Conservation (phyloP, 768 basidiomycete genomes). For the Cubamyces lactineus region DNA sequence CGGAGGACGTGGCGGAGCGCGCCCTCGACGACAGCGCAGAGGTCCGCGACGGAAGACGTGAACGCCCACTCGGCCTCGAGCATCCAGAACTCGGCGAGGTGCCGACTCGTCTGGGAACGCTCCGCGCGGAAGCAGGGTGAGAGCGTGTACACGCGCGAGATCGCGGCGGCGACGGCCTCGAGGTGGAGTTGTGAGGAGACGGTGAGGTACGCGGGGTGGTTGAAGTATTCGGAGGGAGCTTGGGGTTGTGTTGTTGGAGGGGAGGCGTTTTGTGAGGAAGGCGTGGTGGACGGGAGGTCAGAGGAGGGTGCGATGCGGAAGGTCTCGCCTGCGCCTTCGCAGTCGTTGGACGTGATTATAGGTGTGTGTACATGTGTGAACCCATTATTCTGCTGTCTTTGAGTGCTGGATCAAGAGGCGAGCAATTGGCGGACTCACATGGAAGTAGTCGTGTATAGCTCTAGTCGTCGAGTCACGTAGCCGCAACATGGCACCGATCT, state of each 20-base stretch:
- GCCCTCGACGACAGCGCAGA: conserved; percentile 62
- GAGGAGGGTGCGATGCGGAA: conserved; percentile 64
- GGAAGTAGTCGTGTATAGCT: conserved; percentile 68
- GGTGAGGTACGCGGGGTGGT: conserved; percentile 78
- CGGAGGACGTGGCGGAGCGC: conserved; percentile 48
- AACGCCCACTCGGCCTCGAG: conserved; percentile 93
- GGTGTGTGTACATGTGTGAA: conserved; percentile 85
- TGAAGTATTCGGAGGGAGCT: conserved; percentile 65
- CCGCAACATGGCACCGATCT: conserved; percentile 74
- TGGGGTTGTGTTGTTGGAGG: conserved; percentile 19
- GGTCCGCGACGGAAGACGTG: conserved; percentile 45
- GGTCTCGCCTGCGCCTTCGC: conserved; percentile 94
- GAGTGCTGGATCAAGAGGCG: background rate
- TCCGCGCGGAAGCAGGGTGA: conserved; percentile 96
- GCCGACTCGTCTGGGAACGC: conserved; percentile 82
- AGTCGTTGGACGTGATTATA: conserved; percentile 87
- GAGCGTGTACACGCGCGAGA: conserved; percentile 88
- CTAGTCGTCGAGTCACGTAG: conserved; percentile 62
- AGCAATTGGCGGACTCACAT: conserved; percentile 48
- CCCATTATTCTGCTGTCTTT: conserved; percentile 43
- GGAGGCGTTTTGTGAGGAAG: conserved; percentile 25
- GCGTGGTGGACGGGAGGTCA: conserved; percentile 30
- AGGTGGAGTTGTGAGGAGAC: conserved; percentile 97
- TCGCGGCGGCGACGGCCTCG: conserved; percentile 78
- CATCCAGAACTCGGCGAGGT: conserved; percentile 99